phyloP scores from a whole-genome alignment of 257 asterid genomes.

The Petunia secreta region DNA sequence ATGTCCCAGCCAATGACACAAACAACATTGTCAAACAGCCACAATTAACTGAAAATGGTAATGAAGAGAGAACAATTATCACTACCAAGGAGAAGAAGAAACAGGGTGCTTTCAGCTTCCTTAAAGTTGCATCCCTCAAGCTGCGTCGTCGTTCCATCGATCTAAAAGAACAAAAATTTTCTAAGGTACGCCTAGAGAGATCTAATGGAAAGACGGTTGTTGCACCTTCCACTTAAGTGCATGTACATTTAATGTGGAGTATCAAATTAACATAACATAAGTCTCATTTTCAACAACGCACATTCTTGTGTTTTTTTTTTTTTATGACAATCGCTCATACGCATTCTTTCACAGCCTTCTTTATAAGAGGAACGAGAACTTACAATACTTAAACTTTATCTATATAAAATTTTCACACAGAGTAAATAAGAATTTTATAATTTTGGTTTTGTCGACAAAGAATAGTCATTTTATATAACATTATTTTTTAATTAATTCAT shows the following conservation, averaged over 20 bases:
- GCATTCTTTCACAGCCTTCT: background rate
- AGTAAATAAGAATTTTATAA: no score
- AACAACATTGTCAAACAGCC: conserved; percentile 19
- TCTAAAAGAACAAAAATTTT: conserved; percentile 30
- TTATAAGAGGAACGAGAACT: background rate
- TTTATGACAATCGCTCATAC: background rate
- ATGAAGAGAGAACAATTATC: background rate
- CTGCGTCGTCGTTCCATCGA: conserved; percentile 41
- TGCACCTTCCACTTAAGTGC: no score
- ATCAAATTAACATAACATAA: no score
- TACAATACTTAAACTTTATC: no score
- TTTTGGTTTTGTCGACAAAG: no score
- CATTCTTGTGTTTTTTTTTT: background rate
- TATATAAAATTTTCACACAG: no score
- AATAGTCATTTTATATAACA: no score
- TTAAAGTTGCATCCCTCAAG: conserved; percentile 55
- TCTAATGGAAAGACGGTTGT: no score
- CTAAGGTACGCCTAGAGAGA: background rate
- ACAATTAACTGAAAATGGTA: background rate
- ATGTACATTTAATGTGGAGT: no score
- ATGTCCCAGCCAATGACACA: background rate
- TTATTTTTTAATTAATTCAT: no score
- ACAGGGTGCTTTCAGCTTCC: conserved; percentile 52
- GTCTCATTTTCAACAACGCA: no score
- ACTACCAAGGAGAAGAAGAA: conserved; percentile 38